These are phyloP conservation scores for Elongisporangium prolatum DNA, from an alignment of 352 stramenopile genomes.

Conservation along the genomic window DNA sequence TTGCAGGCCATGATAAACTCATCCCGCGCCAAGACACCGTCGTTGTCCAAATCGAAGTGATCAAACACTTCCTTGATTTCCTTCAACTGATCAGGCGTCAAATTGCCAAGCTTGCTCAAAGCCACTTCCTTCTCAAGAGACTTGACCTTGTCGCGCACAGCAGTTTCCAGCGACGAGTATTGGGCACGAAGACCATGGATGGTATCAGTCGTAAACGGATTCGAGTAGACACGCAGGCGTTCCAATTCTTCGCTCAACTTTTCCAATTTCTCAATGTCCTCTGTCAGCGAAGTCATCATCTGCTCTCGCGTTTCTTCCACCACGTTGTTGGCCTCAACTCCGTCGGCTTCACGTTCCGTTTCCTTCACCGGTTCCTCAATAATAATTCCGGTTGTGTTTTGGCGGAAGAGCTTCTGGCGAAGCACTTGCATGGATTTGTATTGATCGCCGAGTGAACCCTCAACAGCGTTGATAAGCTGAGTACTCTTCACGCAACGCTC, in stretches of 20 bases:
- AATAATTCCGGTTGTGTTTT: constrained; percentile 32
- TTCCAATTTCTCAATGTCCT: constrained; percentile 83
- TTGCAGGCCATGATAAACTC: constrained; percentile 92
- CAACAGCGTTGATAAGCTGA: constrained; percentile 73
- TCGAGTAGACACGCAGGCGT: constrained; percentile 79
- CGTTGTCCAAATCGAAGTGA: constrained; percentile 87
- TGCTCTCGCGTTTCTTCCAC: constrained; percentile 15
- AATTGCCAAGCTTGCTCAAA: constrained; percentile 76
- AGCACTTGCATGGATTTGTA: constrained; percentile 77
- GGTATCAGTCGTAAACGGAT: constrained; percentile 88
- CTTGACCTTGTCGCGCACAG: constrained; percentile 80
- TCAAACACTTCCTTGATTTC: constrained; percentile 91
- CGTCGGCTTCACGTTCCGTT: constrained; percentile 13
- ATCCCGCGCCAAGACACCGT: constrained; percentile 78
- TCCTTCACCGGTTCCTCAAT: constrained; percentile 34
- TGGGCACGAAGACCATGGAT: constrained; percentile 84
- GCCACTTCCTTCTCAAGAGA: constrained; percentile 88
- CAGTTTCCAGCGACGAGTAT: constrained; percentile 77
- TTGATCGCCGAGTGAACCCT: constrained; percentile 72
- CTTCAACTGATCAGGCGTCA: constrained; percentile 76
- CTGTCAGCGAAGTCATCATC: constrained; percentile 42
- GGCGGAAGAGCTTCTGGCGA: constrained; percentile 61
- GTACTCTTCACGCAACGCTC: constrained; percentile 70
- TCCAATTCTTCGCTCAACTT: constrained; percentile 80
- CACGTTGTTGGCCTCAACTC: constrained; percentile 16